phyloP scores from a whole-genome alignment of 257 asterid genomes.

The Solanum infundibuliforme region DNA sequence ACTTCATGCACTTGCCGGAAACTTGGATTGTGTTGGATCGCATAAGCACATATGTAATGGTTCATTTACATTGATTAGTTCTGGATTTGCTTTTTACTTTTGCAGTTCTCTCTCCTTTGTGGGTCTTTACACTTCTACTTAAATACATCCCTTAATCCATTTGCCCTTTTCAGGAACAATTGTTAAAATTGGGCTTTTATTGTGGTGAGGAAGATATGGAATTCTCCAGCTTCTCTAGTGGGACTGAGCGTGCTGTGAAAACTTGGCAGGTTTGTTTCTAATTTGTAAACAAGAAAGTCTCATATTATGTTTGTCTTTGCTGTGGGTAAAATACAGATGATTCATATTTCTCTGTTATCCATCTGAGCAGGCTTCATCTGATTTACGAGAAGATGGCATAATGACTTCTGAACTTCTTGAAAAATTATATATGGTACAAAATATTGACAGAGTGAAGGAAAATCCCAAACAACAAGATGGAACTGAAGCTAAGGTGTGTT shows the following conservation, averaged over 20 bases:
- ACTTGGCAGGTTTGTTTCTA: slow-evolving; percentile 87
- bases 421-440: slow-evolving; percentile 21
- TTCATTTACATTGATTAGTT: not conserved
- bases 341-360: not conserved
- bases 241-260: slow-evolving; percentile 88
- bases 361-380: slow-evolving; percentile 53
- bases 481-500: slow-evolving; percentile 8
- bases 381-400: slow-evolving; percentile 65
- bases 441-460: slow-evolving; percentile 13
- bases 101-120: not conserved
- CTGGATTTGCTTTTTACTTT: not conserved
- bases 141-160: not conserved
- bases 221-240: slow-evolving; percentile 56
- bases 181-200: slow-evolving; percentile 72
- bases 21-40: not conserved
- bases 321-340: not conserved
- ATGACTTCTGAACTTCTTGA: slow-evolving; percentile 77
- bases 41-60: not conserved
- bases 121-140: not conserved
- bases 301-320: not conserved
- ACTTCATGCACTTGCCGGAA: not conserved
- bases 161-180: slow-evolving; percentile 53
- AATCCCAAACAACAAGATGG: slow-evolving; percentile 13
- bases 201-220: slow-evolving; percentile 97
- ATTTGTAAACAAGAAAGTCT: not conserved